Conservation (phyloP, 2,329 filamentous ascomycete genomes). For the Hypomyces perniciosus region DNA sequence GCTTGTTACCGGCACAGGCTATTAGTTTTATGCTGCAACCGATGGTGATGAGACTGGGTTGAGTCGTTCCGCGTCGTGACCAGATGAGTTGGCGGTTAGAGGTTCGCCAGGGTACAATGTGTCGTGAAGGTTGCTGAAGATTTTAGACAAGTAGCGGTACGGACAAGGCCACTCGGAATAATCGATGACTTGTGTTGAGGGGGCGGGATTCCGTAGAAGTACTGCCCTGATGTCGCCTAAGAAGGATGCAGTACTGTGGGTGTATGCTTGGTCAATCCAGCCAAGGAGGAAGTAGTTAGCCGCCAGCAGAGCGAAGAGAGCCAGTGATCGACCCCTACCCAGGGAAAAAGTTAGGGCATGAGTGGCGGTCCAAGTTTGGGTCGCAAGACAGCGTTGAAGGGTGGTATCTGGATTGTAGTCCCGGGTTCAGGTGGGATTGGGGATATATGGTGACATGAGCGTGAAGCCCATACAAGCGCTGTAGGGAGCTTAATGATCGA, state of each 20-base stretch:
- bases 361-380: conserved; percentile 12
- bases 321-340: conserved; percentile 15
- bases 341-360: conserved; percentile 10
- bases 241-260: conserved; percentile 7
- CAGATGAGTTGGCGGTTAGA: not conserved
- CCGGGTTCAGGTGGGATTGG: conserved; percentile 14
- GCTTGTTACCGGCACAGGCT: not conserved
- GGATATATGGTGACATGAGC: conserved; percentile 15
- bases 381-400: conserved; percentile 13
- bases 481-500: conserved; percentile 8
- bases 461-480: conserved; percentile 4
- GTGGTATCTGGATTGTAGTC: conserved; percentile 13
- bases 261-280: conserved; percentile 7
- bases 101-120: conserved; percentile 2
- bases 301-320: conserved; percentile 16
- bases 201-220: conserved; percentile 7
- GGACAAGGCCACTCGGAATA: conserved; percentile 2
- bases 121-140: conserved; percentile 1
- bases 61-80: conserved; percentile 1
- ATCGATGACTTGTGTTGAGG: conserved; percentile 5
- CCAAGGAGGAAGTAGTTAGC: conserved; percentile 13
- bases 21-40: not conserved
- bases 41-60: not conserved
- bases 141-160: conserved; percentile 2
- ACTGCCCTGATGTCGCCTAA: conserved; percentile 9